These are phyloP conservation scores for Sclerotinia spermophila DNA, from an alignment of 2,329 filamentous ascomycete genomes.

Conservation along the genomic window DNA sequence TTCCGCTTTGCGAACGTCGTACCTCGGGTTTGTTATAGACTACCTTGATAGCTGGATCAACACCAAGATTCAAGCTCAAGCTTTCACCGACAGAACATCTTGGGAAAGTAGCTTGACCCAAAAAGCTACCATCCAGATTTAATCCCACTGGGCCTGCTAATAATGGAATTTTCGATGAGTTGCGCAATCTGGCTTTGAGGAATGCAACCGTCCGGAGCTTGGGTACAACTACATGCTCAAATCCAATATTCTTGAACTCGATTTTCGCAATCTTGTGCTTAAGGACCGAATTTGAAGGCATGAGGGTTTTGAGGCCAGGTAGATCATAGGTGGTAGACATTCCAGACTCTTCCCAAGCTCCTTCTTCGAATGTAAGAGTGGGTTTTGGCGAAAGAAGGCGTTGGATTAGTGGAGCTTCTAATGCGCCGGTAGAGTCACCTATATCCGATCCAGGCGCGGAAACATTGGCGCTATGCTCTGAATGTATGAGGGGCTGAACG, in stretches of 20 bases:
- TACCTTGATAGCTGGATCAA: slow-evolving; percentile 55
- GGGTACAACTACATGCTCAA: slow-evolving; percentile 56
- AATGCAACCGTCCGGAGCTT: slow-evolving; percentile 59
- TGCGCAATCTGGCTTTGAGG: slow-evolving; percentile 55
- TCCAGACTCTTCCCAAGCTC: slow-evolving; percentile 55
- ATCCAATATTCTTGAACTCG: slow-evolving; percentile 47
- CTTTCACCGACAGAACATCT: slow-evolving; percentile 52
- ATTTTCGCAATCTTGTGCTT: slow-evolving; percentile 60
- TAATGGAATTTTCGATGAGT: slow-evolving; percentile 53
- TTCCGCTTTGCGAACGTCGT: slow-evolving; percentile 47
- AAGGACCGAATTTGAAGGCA: slow-evolving; percentile 47
- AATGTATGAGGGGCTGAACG: background rate
- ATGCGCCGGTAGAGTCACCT: background rate
- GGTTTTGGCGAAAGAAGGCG: slow-evolving; percentile 19
- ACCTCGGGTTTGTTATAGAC: slow-evolving; percentile 55
- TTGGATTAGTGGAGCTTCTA: slow-evolving; percentile 5
- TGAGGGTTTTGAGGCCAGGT: slow-evolving; percentile 53
- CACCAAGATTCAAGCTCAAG: slow-evolving; percentile 54
- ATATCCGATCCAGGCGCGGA: slow-evolving; percentile 1
- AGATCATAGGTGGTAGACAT: slow-evolving; percentile 58
- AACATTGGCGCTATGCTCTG: background rate
- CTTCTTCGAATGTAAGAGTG: slow-evolving; percentile 48
- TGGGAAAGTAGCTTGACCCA: slow-evolving; percentile 54
- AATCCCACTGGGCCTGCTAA: slow-evolving; percentile 53
- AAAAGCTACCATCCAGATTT: slow-evolving; percentile 60